Conservation (phyloP, 2,329 filamentous ascomycete genomes). For the Sarocladium brachiariae region DNA sequence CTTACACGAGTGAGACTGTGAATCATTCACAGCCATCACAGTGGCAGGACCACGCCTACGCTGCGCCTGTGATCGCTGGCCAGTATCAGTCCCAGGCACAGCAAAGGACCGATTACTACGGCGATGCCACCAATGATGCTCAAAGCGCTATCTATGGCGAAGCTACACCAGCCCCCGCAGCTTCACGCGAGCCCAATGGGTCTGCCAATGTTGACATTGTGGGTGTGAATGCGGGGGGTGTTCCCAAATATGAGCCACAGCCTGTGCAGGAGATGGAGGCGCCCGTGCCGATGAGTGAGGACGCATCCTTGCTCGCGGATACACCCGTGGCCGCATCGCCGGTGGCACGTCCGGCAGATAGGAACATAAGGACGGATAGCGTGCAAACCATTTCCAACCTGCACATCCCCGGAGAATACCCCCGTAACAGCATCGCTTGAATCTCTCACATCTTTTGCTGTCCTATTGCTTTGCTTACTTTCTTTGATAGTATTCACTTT, state of each 20-base stretch:
- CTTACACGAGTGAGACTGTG: conserved; percentile 44
- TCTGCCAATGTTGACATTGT: conserved; percentile 13
- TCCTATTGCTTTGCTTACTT: conserved; percentile 3
- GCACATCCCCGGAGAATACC: conserved; percentile 64
- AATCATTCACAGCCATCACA: conserved; percentile 12
- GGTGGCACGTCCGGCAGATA: conserved; percentile 19
- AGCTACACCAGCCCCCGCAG: not conserved
- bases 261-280: conserved; percentile 8
- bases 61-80: conserved; percentile 8
- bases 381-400: conserved; percentile 55
- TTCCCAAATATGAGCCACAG: conserved; percentile 16
- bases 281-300: conserved; percentile 1
- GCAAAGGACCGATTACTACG: conserved; percentile 14
- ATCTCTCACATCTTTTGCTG: conserved; percentile 15
- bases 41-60: conserved; percentile 7
- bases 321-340: conserved; percentile 14
- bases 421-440: conserved; percentile 40
- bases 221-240: conserved; percentile 17
- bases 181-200: not conserved
- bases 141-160: not conserved
- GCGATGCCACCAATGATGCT: not conserved
- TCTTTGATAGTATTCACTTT: conserved; percentile 8
- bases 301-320: conserved; percentile 14
- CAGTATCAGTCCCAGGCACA: conserved; percentile 12
- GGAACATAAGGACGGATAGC: conserved; percentile 31